Evolutionary conservation across 345 rosid genomes (phyloP).

Genomic region (Cardamine resedifolia): DNA sequence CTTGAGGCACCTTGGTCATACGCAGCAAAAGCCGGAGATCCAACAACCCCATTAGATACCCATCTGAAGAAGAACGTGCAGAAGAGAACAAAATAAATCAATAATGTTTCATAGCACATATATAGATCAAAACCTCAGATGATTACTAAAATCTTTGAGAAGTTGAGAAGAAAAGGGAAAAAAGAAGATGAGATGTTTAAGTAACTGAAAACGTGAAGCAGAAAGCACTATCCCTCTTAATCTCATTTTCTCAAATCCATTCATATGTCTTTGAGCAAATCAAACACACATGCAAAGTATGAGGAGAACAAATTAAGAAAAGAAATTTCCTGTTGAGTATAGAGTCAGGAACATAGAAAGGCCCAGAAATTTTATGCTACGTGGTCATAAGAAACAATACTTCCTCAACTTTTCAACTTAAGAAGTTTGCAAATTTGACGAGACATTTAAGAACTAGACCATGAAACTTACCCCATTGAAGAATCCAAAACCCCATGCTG

Average conservation of each 20-base stretch:
- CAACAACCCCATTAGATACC: slow-evolving; percentile 96
- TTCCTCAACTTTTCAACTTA: slow-evolving; percentile 11
- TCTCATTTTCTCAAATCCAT: slow-evolving; percentile 1
- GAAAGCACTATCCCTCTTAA: neutral
- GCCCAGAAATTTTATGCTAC: neutral
- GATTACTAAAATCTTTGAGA: neutral
- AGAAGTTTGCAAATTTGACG: neutral
- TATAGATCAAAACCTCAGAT: neutral
- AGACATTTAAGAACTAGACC: slow-evolving; percentile 10
- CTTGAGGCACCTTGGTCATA: slow-evolving; percentile 83
- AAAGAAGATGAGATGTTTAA: neutral
- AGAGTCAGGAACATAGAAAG: neutral
- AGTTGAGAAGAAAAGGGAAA: neutral
- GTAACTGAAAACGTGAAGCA: slow-evolving; percentile 5
- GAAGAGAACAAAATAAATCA: slow-evolving; percentile 2
- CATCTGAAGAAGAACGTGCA: slow-evolving; percentile 51
- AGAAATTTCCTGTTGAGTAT: neutral
- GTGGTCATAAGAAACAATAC: neutral
- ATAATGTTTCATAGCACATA: neutral
- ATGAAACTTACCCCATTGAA: slow-evolving; percentile 84
- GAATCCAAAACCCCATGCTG: slow-evolving; percentile 96
- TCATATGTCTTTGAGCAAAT: neutral
- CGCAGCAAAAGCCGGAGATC: slow-evolving; percentile 98
- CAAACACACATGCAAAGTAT: slow-evolving; percentile 2
- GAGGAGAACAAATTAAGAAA: slow-evolving; percentile 2